phyloP scores from a whole-genome alignment of 352 stramenopile genomes.

The Pythium coloratum region DNA sequence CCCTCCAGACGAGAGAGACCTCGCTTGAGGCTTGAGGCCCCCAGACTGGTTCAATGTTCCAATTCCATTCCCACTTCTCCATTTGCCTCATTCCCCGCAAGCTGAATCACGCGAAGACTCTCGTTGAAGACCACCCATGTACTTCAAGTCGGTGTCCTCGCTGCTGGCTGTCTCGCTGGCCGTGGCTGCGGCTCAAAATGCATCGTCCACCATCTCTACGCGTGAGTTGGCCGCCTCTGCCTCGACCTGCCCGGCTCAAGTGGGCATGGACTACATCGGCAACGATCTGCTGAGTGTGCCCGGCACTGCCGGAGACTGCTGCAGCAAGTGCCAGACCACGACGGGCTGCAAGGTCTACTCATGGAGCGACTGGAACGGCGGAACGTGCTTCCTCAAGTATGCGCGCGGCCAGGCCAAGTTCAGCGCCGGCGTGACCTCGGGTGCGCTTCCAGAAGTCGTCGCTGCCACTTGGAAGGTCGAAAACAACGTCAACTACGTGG shows the following conservation, averaged over 20 bases:
- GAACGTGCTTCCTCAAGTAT: conserved; percentile 55
- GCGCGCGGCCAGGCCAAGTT: conserved; percentile 6
- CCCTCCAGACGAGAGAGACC: neutral
- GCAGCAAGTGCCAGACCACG: conserved; percentile 6
- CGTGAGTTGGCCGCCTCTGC: neutral
- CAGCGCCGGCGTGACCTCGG: neutral
- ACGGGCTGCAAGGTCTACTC: conserved; percentile 23
- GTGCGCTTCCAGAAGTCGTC: conserved; percentile 3
- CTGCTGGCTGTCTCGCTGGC: neutral
- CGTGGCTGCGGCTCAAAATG: conserved; percentile 2
- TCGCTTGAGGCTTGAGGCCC: no score
- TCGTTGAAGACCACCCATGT: neutral
- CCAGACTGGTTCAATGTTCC: neutral
- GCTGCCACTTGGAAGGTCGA: neutral
- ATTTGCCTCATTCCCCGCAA: neutral
- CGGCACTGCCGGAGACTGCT: conserved; percentile 10
- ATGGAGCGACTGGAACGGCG: conserved; percentile 50
- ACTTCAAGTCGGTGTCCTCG: neutral
- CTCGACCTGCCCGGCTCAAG: neutral
- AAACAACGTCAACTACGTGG: conserved; percentile 8
- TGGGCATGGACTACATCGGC: neutral
- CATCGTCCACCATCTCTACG: neutral
- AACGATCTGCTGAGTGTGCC: neutral
- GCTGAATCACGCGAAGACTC: no score
- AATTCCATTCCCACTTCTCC: neutral